Evolutionary conservation across 768 basidiomycete genomes (phyloP).

Genomic region (Coprinopsis strossmayeri): DNA sequence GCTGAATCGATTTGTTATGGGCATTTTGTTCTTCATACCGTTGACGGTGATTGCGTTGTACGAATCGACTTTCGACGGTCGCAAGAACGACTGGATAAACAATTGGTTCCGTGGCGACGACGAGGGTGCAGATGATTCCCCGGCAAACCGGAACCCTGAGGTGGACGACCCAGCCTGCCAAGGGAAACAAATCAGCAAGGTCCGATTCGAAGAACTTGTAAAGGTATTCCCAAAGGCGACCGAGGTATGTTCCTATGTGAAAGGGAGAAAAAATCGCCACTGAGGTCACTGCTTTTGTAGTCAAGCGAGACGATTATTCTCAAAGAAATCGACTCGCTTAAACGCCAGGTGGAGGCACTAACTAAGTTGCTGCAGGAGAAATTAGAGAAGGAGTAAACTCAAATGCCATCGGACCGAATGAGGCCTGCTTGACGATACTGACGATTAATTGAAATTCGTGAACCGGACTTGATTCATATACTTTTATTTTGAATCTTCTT

Average conservation of each 20-base stretch:
- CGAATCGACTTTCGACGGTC: conserved; percentile 51
- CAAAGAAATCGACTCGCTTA: conserved; percentile 54
- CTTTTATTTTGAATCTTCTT: no score
- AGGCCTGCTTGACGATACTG: no score
- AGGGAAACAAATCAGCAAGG: conserved; percentile 62
- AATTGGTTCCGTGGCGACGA: conserved; percentile 60
- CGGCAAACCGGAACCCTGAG: conserved; percentile 50
- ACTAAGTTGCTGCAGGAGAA: conserved; percentile 29
- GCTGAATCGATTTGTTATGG: conserved; percentile 80
- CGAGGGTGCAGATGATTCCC: conserved; percentile 51
- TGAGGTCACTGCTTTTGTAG: conserved; percentile 37
- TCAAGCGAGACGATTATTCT: conserved; percentile 66
- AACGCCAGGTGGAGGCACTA: conserved; percentile 34
- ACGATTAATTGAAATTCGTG: no score
- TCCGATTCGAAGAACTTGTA: conserved; percentile 63
- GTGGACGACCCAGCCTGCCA: conserved; percentile 47
- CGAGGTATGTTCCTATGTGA: conserved; percentile 41
- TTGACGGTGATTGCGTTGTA: conserved; percentile 66
- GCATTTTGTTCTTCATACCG: conserved; percentile 74
- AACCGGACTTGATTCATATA: no score
- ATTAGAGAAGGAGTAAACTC: no score
- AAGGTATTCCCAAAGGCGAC: conserved; percentile 67
- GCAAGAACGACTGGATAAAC: conserved; percentile 56
- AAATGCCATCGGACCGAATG: no score
- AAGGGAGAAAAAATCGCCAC: no score